These are phyloP conservation scores for Linum tenue DNA, from an alignment of 345 rosid genomes.

Conservation along the genomic window DNA sequence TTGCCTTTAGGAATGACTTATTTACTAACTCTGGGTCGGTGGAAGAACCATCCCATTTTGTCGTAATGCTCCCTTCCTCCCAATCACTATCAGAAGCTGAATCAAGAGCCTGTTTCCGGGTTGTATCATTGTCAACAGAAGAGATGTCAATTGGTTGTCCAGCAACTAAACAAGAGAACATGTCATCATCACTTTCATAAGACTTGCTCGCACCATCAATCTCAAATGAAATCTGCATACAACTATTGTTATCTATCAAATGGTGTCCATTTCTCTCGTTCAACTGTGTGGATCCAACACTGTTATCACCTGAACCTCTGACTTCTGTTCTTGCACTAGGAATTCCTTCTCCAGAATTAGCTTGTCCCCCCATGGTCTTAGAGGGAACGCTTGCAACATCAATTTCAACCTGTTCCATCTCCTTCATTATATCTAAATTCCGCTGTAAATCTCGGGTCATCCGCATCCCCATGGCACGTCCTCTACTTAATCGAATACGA, in stretches of 20 bases:
- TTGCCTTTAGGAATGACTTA: conserved; percentile 24
- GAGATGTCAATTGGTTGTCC: conserved; percentile 37
- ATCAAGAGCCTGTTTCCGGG: conserved; percentile 24
- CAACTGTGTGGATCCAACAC: conserved; percentile 25
- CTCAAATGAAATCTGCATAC: conserved; percentile 71
- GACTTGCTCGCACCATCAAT: conserved; percentile 37
- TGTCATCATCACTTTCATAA: conserved; percentile 50
- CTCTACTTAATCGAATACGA: conserved; percentile 52
- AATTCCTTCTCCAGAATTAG: conserved; percentile 18
- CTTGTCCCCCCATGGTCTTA: conserved; percentile 19
- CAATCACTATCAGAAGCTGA: conserved; percentile 63
- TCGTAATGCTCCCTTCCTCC: conserved; percentile 45
- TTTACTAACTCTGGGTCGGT: conserved; percentile 21
- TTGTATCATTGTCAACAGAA: conserved; percentile 31
- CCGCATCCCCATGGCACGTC: conserved; percentile 84
- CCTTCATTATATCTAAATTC: conserved; percentile 87
- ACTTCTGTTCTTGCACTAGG: conserved; percentile 28
- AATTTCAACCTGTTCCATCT: conserved; percentile 43
- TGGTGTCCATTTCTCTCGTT: conserved; percentile 25
- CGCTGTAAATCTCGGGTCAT: conserved; percentile 96
- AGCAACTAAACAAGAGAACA: conserved; percentile 64
- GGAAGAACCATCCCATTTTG: conserved; percentile 16
- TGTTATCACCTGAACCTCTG: conserved; percentile 23
- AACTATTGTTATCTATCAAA: conserved; percentile 21
- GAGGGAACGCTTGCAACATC: conserved; percentile 18